phyloP scores from a whole-genome alignment of 148 eudicot genomes.

The Nepenthes mirabilis region DNA sequence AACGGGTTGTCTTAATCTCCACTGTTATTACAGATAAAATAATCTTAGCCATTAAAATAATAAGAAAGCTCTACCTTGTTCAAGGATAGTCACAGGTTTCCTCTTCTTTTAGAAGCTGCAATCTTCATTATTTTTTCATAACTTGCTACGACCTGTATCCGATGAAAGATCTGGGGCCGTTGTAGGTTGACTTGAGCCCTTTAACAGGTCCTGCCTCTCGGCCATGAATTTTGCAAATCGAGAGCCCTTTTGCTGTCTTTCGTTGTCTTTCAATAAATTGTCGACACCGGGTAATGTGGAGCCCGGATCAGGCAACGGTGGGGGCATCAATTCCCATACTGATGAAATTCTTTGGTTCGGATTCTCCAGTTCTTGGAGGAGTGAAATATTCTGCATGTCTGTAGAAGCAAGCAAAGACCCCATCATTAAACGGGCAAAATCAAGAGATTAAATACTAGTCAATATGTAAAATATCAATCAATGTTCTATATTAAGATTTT shows the following conservation, averaged over 20 bases:
- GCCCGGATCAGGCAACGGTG: conserved; percentile 51
- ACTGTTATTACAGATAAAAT: too few species aligned
- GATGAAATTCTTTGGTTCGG: conserved; percentile 60
- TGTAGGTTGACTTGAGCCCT: conserved; percentile 22
- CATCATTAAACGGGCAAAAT: too few species aligned
- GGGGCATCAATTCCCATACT: conserved; percentile 83
- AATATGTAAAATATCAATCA: too few species aligned
- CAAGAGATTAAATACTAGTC: too few species aligned
- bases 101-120: too few species aligned
- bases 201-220: conserved; percentile 36
- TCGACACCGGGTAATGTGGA: conserved; percentile 29
- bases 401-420: conserved; percentile 5
- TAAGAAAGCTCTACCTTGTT: too few species aligned
- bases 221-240: conserved; percentile 75
- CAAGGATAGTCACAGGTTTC: too few species aligned
- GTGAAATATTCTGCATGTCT: conserved; percentile 53
- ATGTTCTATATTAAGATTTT: too few species aligned
- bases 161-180: conserved; percentile 17
- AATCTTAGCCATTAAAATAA: too few species aligned
- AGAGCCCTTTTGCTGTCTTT: conserved; percentile 55
- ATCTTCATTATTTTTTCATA: too few species aligned
- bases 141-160: conserved; percentile 46
- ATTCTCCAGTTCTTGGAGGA: conserved; percentile 57
- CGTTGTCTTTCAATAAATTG: conserved; percentile 18
- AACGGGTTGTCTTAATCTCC: too few species aligned